Evolutionary conservation across 2,329 filamentous ascomycete species (phyloP).

Genomic region (Gyromitra esculenta): DNA sequence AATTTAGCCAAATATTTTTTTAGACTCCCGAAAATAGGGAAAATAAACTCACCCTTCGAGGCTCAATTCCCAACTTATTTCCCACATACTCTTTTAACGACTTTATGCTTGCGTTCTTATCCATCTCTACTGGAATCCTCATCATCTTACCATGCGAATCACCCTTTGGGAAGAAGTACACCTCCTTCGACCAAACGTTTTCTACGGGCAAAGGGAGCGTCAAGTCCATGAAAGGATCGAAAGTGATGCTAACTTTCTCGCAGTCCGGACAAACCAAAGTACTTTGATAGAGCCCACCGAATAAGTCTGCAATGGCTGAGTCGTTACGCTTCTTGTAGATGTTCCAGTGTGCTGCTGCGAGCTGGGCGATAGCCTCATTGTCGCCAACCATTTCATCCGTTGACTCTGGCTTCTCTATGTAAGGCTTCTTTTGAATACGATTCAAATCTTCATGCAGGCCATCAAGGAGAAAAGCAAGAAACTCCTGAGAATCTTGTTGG

Average conservation of each 20-base stretch:
- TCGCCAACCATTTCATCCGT: conserved; percentile 95
- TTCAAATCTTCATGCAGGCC: conserved; percentile 95
- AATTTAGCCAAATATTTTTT: conserved; percentile 8
- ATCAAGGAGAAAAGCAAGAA: conserved; percentile 92
- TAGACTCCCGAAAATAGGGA: neutral
- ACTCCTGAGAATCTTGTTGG: conserved; percentile 97
- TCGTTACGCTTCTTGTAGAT: conserved; percentile 94
- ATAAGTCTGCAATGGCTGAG: conserved; percentile 92
- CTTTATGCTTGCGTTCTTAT: conserved; percentile 77
- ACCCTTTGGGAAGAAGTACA: conserved; percentile 81
- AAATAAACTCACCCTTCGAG: conserved; percentile 64
- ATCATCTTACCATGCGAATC: conserved; percentile 65
- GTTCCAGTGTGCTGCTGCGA: conserved; percentile 88
- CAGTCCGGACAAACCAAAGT: conserved; percentile 92
- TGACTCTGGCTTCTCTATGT: conserved; percentile 96
- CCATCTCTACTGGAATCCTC: conserved; percentile 78
- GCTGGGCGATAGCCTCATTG: conserved; percentile 78
- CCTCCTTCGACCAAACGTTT: conserved; percentile 77
- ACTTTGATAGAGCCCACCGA: conserved; percentile 98
- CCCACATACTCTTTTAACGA: conserved; percentile 75
- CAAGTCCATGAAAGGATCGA: conserved; percentile 95
- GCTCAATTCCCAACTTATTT: conserved; percentile 72
- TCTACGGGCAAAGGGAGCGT: conserved; percentile 90
- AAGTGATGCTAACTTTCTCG: conserved; percentile 96
- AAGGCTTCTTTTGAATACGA: conserved; percentile 92